These are phyloP conservation scores for Aspergillus sp. DNA, from an alignment of 2,329 filamentous ascomycete species.

Conservation along the genomic window DNA sequence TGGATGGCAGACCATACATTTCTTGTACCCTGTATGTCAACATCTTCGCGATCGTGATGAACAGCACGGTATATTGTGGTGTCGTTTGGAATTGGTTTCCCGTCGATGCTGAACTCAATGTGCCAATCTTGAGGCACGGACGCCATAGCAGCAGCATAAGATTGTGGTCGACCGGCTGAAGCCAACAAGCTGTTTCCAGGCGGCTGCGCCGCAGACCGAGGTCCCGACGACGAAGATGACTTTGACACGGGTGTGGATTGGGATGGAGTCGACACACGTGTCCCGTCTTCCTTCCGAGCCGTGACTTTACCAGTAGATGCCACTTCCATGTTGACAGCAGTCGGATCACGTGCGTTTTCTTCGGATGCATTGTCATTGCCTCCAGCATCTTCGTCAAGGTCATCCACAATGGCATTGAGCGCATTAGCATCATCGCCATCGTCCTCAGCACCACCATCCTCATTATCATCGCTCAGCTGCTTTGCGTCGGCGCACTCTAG, in stretches of 20 bases:
- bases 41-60: constrained; percentile 57
- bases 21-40: constrained; percentile 53
- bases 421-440: constrained; percentile 48
- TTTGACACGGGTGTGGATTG: constrained; percentile 46
- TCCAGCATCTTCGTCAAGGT: constrained; percentile 75
- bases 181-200: constrained; percentile 42
- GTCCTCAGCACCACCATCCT: constrained; percentile 54
- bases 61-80: constrained; percentile 95
- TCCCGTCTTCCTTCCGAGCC: constrained; percentile 85
- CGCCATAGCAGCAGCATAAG: constrained; percentile 78
- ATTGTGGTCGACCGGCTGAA: constrained; percentile 49
- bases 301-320: constrained; percentile 80
- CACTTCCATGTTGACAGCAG: constrained; percentile 85
- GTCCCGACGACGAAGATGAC: constrained; percentile 27
- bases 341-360: constrained; percentile 67
- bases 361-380: constrained; percentile 45
- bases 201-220: constrained; percentile 15
- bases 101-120: constrained; percentile 85
- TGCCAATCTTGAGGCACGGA: constrained; percentile 88
- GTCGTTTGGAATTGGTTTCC: constrained; percentile 75
- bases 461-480: constrained; percentile 63
- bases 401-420: constrained; percentile 81
- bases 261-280: constrained; percentile 72
- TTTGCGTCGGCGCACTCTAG: constrained; percentile 92
- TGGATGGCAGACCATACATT: constrained; percentile 88